Percentiles rank a stretch among this genome's conserved stretches.
These are phyloP conservation scores for Pseudohalonectria lignicola DNA, from an alignment of 2,329 filamentous ascomycete genomes.

Conservation along the genomic window DNA sequence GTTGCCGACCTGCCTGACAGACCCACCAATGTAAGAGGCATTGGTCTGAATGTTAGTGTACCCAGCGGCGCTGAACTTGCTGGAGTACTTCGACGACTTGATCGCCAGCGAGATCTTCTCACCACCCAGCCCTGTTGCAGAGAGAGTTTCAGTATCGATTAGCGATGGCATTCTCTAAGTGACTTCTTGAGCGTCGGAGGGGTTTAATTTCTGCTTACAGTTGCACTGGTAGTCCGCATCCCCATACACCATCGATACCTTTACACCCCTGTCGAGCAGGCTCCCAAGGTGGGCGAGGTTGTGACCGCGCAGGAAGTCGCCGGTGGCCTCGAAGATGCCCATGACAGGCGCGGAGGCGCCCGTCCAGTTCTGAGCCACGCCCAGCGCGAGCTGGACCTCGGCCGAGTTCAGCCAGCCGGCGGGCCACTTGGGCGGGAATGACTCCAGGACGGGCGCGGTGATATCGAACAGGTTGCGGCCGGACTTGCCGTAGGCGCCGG, in stretches of 20 bases:
- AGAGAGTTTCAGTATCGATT: constrained; percentile 1
- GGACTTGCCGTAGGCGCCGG: too few species aligned
- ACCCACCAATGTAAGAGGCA: constrained; percentile 45
- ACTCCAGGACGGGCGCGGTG: constrained; percentile 29
- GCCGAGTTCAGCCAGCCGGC: constrained; percentile 41
- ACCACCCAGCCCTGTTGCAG: constrained; percentile 31
- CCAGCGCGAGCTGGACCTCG: constrained; percentile 42
- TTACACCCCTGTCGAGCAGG: constrained; percentile 42
- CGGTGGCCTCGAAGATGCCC: constrained; percentile 24
- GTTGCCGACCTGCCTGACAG: constrained; percentile 56
- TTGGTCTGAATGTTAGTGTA: constrained; percentile 55
- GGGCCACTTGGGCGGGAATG: constrained; percentile 38
- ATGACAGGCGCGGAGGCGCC: constrained; percentile 25
- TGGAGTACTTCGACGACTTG: constrained; percentile 44
- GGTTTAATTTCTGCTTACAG: constrained; percentile 6
- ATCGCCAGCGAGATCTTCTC: constrained; percentile 41
- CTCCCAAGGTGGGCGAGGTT: constrained; percentile 33
- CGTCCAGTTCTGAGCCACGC: constrained; percentile 48
- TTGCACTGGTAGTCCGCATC: constrained; percentile 45
- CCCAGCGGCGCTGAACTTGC: constrained; percentile 45
- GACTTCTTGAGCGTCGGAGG: too few species aligned
- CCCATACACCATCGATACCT: constrained; percentile 43
- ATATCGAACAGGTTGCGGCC: constrained; percentile 51
- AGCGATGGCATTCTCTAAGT: background rate
- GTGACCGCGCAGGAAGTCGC: constrained; percentile 17